Conservation (phyloP, 2,329 filamentous ascomycete genomes). For the Pseudogymnoascus sp. region DNA sequence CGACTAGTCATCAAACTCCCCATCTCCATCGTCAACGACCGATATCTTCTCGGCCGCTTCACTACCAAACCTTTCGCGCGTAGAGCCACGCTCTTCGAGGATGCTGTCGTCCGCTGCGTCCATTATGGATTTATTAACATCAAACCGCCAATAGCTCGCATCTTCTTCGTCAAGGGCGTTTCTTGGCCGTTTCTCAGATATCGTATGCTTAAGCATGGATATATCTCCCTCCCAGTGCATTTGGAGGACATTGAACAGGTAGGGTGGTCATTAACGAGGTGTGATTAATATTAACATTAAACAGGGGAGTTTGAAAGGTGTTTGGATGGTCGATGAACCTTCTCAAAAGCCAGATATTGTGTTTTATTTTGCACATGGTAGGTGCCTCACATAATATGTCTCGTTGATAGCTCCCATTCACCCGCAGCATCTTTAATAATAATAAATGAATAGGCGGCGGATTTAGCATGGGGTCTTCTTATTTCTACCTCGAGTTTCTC, state of each 20-base stretch:
- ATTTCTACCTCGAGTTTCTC: conserved; percentile 81
- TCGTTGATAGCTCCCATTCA: neutral
- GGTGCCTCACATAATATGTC: conserved; percentile 17
- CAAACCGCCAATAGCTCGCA: conserved; percentile 57
- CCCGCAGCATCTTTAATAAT: neutral
- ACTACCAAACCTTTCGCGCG: conserved; percentile 55
- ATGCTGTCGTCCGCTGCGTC: conserved; percentile 68
- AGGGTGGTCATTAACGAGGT: conserved; percentile 19
- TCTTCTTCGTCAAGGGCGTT: conserved; percentile 71
- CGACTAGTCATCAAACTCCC: conserved; percentile 50
- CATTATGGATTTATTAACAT: conserved; percentile 69
- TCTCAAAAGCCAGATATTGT: conserved; percentile 60
- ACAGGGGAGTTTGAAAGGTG: conserved; percentile 46
- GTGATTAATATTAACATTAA: conserved; percentile 16
- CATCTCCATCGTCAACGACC: conserved; percentile 47
- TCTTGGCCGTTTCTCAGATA: conserved; percentile 67
- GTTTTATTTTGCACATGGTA: conserved; percentile 76
- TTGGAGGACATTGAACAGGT: conserved; percentile 54
- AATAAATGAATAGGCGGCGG: conserved; percentile 53
- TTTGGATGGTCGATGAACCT: conserved; percentile 61
- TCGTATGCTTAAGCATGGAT: conserved; percentile 66
- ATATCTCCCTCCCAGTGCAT: conserved; percentile 50
- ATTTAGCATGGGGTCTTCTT: conserved; percentile 72
- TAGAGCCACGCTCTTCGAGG: conserved; percentile 64
- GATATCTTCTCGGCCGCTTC: conserved; percentile 39